These are phyloP conservation scores for Decorospora gaudefroyi DNA, from an alignment of 2,329 filamentous ascomycete genomes.

Conservation along the genomic window DNA sequence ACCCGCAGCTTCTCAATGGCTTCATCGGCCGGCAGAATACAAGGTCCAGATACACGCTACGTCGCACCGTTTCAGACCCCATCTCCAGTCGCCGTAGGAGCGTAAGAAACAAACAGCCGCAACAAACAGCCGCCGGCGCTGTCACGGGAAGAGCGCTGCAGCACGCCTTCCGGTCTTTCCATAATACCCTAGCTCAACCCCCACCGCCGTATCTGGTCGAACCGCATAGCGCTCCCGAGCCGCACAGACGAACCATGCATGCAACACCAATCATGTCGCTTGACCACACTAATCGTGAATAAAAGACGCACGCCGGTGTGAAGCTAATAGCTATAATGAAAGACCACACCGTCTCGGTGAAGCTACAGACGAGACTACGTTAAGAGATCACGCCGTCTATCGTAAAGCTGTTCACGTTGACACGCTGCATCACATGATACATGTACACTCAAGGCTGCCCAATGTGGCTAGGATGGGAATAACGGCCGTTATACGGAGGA, in stretches of 20 bases:
- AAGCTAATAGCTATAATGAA: too few relatives aligned
- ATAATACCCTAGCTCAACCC: too few relatives aligned
- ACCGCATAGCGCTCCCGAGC: constrained; percentile 11
- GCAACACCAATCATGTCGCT: constrained; percentile 6
- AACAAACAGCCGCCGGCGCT: constrained; percentile 9
- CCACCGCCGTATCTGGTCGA: constrained; percentile 8
- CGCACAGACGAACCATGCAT: constrained; percentile 14
- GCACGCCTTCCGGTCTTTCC: constrained; percentile 16
- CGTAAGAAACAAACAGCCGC: neutral
- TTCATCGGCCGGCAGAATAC: constrained; percentile 21
- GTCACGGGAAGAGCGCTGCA: constrained; percentile 21
- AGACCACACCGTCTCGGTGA: too few relatives aligned
- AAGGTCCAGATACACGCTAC: constrained; percentile 6
- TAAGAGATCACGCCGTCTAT: too few relatives aligned
- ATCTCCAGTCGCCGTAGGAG: constrained; percentile 1
- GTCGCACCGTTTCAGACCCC: constrained; percentile 25
- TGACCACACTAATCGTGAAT: constrained; percentile 3
- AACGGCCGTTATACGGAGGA: too few relatives aligned
- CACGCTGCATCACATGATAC: neutral
- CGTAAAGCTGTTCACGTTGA: constrained; percentile 7
- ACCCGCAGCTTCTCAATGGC: constrained; percentile 13
- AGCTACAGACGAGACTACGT: too few relatives aligned
- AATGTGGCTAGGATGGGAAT: too few relatives aligned
- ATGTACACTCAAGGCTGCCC: neutral
- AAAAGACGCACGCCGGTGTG: constrained; percentile 10